Conservation (phyloP, 352 stramenopile species). For the Discostella stelligera region DNA sequence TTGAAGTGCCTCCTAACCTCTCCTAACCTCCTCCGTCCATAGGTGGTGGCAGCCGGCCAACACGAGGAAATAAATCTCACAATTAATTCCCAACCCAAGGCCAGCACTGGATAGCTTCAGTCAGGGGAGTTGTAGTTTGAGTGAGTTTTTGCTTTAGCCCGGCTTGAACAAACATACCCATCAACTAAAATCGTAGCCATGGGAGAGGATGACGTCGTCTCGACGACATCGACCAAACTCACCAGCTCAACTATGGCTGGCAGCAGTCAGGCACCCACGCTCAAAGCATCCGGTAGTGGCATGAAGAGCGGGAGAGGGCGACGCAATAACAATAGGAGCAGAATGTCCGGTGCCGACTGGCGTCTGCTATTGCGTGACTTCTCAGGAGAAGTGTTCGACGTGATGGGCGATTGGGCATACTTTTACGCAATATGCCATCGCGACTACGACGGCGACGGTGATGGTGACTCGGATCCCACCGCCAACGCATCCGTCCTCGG, state of each 20-base stretch:
- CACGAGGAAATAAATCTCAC: no score
- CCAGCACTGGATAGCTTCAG: no score
- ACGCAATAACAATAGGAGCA: background rate
- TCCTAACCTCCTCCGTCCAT: no score
- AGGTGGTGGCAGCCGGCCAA: no score
- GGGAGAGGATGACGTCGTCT: background rate
- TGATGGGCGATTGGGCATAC: slow-evolving; percentile 45
- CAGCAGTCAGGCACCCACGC: background rate
- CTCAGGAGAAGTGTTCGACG: slow-evolving; percentile 34
- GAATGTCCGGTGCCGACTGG: slow-evolving; percentile 12
- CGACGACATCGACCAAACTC: slow-evolving; percentile 2
- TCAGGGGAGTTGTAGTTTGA: no score
- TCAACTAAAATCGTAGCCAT: background rate
- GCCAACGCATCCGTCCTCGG: background rate
- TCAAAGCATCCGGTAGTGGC: background rate
- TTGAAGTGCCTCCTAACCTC: no score
- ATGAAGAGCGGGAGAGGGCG: background rate
- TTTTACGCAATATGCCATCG: slow-evolving; percentile 28
- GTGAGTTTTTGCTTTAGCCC: no score
- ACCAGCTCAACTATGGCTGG: background rate
- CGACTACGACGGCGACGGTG: slow-evolving; percentile 24
- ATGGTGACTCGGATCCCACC: slow-evolving; percentile 17
- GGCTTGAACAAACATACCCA: background rate
- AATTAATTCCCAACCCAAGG: no score
- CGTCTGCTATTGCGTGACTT: slow-evolving; percentile 26